These are phyloP conservation scores for Anthracocystis setariae DNA, from an alignment of 1,284 basidiomycete genomes.

Conservation along the genomic window DNA sequence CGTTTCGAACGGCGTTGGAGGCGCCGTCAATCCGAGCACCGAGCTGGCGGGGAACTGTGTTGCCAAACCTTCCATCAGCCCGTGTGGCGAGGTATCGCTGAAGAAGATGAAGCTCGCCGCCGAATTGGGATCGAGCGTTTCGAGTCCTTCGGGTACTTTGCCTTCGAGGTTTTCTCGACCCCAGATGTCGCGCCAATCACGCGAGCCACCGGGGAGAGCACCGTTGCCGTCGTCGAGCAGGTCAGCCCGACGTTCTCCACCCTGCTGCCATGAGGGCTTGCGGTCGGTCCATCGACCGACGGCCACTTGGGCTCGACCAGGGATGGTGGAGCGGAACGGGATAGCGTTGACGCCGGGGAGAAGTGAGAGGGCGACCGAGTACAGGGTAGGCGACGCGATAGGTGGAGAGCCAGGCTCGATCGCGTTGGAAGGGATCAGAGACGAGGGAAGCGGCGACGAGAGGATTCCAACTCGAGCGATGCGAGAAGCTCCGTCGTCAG, in stretches of 20 bases:
- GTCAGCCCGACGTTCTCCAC: slow-evolving; percentile 43
- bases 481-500: slow-evolving; percentile 11
- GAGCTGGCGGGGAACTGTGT: slow-evolving; percentile 71
- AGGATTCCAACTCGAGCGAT: slow-evolving; percentile 49
- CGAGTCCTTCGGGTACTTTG: slow-evolving; percentile 43
- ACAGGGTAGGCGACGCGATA: slow-evolving; percentile 28
- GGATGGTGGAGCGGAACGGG: slow-evolving; percentile 56
- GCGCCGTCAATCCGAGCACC: slow-evolving; percentile 77
- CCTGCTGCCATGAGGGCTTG: slow-evolving; percentile 54
- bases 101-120: slow-evolving; percentile 74
- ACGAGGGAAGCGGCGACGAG: slow-evolving; percentile 44
- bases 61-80: slow-evolving; percentile 72
- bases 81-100: slow-evolving; percentile 75
- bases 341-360: slow-evolving; percentile 45
- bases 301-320: slow-evolving; percentile 45
- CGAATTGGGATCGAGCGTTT: slow-evolving; percentile 35
- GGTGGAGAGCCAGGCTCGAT: slow-evolving; percentile 36
- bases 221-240: slow-evolving; percentile 41
- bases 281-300: slow-evolving; percentile 57
- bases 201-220: slow-evolving; percentile 23
- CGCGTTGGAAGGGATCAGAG: slow-evolving; percentile 42
- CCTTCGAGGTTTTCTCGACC: slow-evolving; percentile 56
- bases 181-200: slow-evolving; percentile 59
- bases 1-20: slow-evolving; percentile 86
- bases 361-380: slow-evolving; percentile 51